These are phyloP conservation scores for Pythium angustatum DNA, from an alignment of 352 stramenopile genomes.

Conservation along the genomic window DNA sequence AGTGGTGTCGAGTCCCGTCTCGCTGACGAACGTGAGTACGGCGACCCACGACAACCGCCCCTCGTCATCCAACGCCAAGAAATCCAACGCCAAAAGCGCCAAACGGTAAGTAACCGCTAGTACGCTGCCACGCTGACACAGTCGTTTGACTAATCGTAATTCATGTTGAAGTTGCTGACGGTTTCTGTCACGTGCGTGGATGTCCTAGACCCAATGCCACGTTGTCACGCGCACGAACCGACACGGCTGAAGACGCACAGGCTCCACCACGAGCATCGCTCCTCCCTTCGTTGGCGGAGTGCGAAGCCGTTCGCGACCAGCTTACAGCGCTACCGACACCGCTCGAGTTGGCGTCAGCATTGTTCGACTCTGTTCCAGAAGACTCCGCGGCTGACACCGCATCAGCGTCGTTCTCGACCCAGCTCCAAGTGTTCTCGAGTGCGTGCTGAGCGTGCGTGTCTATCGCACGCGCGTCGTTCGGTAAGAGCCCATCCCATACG, in stretches of 20 bases:
- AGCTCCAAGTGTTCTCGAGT: conserved; percentile 19
- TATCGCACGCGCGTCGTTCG: not conserved
- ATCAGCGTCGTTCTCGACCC: conserved; percentile 9
- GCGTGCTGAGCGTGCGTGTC: conserved; percentile 8
- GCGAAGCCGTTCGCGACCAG: not conserved
- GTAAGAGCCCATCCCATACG: not conserved
- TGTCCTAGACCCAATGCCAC: not conserved
- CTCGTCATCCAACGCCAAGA: not conserved
- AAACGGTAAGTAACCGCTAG: conserved; percentile 5
- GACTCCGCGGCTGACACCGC: not conserved
- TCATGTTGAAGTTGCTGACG: conserved; percentile 16
- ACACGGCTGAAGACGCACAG: not conserved
- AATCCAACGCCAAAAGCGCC: not conserved
- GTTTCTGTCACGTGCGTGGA: not conserved
- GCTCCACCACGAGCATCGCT: not conserved
- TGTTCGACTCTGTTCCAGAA: conserved; percentile 1
- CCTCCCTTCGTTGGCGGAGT: conserved; percentile 13
- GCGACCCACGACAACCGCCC: not conserved
- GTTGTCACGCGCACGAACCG: too few relatives aligned
- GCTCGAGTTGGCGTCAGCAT: conserved; percentile 9
- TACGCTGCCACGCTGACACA: not conserved
- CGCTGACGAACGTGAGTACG: not conserved
- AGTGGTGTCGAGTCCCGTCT: conserved; percentile 2
- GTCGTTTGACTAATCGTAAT: not conserved
- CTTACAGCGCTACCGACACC: conserved; percentile 9